These are phyloP conservation scores for Diophrys sp. DNA, from an alignment of 73 alveolate genomes.

Conservation along the genomic window DNA sequence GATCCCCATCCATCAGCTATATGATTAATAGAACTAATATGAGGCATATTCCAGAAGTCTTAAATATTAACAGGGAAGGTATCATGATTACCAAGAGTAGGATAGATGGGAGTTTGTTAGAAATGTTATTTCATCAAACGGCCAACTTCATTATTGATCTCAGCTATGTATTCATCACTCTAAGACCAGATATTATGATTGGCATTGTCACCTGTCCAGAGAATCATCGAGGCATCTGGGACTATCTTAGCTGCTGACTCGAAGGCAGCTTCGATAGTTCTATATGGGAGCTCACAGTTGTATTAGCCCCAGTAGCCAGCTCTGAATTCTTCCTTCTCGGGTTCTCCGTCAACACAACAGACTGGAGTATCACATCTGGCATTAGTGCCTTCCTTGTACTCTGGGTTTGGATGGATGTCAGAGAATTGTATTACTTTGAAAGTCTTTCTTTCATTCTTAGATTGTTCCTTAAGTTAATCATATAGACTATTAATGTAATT, in stretches of 20 bases:
- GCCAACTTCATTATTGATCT: constrained; percentile 7
- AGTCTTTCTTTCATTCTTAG: constrained; percentile 51
- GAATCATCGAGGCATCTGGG: constrained; percentile 50
- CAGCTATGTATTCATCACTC: constrained; percentile 20
- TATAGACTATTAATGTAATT: constrained; percentile 38
- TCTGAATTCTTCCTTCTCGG: constrained; percentile 53
- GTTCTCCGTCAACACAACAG: constrained; percentile 66
- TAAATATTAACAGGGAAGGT: constrained; percentile 59
- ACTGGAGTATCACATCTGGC: constrained; percentile 54
- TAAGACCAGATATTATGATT: constrained; percentile 71
- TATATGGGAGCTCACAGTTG: constrained; percentile 31
- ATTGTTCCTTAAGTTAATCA: not conserved
- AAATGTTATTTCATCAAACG: not conserved
- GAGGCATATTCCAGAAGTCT: constrained; percentile 20
- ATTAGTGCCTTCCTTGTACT: constrained; percentile 54
- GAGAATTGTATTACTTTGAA: constrained; percentile 76
- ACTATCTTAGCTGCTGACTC: constrained; percentile 5
- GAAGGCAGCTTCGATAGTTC: constrained; percentile 9
- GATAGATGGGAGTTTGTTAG: constrained; percentile 8
- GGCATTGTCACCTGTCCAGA: constrained; percentile 80
- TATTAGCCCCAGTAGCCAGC: constrained; percentile 48
- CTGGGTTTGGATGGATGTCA: constrained; percentile 70
- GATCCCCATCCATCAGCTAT: constrained; percentile 27
- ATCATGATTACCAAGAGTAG: constrained; percentile 51
- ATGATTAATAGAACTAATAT: constrained; percentile 16